phyloP scores from a whole-genome alignment of 2,329 filamentous ascomycete species.

The Curvularia spicifera region DNA sequence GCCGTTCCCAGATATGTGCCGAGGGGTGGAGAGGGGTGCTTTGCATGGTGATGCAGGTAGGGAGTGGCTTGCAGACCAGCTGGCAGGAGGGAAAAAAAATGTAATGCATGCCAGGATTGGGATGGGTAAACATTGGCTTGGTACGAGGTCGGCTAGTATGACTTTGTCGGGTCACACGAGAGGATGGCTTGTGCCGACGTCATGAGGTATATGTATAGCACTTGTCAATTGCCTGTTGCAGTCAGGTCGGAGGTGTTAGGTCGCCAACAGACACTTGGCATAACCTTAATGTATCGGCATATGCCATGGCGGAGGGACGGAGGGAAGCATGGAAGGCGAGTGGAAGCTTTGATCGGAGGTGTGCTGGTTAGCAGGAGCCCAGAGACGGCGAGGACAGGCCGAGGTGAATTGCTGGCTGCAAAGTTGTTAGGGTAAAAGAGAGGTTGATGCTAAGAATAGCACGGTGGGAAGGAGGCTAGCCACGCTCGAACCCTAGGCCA shows the following conservation, averaged over 20 bases:
- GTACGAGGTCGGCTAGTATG: slow-evolving; percentile 24
- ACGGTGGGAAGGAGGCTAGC: slow-evolving; percentile 8
- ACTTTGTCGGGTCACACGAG: slow-evolving; percentile 8
- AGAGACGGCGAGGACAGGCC: slow-evolving; percentile 8
- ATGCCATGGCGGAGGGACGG: background rate
- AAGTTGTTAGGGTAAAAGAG: slow-evolving; percentile 14
- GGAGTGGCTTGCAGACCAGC: slow-evolving; percentile 34
- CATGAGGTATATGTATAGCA: slow-evolving; percentile 9
- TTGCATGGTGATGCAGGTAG: slow-evolving; percentile 23
- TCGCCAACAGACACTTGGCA: background rate
- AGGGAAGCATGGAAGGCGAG: background rate
- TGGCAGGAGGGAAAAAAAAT: slow-evolving; percentile 12
- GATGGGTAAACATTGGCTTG: slow-evolving; percentile 10
- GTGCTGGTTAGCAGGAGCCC: slow-evolving; percentile 16
- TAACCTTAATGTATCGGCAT: background rate
- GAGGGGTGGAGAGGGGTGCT: slow-evolving; percentile 16
- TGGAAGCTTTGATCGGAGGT: slow-evolving; percentile 19
- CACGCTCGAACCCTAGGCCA: slow-evolving; percentile 29
- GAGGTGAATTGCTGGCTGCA: slow-evolving; percentile 6
- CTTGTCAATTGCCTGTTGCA: background rate
- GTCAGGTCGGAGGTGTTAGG: background rate
- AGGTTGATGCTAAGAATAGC: slow-evolving; percentile 46
- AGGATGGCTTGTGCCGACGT: slow-evolving; percentile 10
- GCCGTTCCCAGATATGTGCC: slow-evolving; percentile 33
- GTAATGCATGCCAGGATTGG: slow-evolving; percentile 16